These are phyloP conservation scores for Microdochium nivale DNA, from an alignment of 2,329 filamentous ascomycete genomes.

Conservation along the genomic window DNA sequence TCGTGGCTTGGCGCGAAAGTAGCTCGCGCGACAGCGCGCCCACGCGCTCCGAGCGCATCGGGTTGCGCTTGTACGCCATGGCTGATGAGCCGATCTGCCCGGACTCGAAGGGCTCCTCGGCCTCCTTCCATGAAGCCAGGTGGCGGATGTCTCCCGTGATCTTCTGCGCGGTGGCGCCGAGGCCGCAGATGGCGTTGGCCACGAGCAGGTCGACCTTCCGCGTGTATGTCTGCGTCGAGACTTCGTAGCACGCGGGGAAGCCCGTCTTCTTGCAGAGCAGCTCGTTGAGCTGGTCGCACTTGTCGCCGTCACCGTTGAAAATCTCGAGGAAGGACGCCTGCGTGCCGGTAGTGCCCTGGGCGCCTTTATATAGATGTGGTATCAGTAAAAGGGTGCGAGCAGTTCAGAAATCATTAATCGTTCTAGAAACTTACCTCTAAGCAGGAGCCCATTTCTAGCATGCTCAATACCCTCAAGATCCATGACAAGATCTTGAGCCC, in stretches of 20 bases:
- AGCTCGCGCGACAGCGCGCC: slow-evolving; percentile 22
- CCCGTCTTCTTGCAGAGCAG: slow-evolving; percentile 45
- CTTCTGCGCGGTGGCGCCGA: slow-evolving; percentile 70
- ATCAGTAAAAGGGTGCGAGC: slow-evolving; percentile 2
- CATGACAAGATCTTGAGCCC: slow-evolving; percentile 67
- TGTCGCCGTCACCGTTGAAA: slow-evolving; percentile 38
- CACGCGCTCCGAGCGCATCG: slow-evolving; percentile 32
- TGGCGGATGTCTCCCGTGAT: slow-evolving; percentile 70
- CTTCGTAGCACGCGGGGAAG: slow-evolving; percentile 38
- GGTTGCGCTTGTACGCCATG: slow-evolving; percentile 57
- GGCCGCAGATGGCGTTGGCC: slow-evolving; percentile 69
- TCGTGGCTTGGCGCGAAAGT: slow-evolving; percentile 26
- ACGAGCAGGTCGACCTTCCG: slow-evolving; percentile 76
- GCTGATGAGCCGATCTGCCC: slow-evolving; percentile 59
- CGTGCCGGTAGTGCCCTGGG: slow-evolving; percentile 56
- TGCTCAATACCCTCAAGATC: slow-evolving; percentile 68
- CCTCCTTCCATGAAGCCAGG: slow-evolving; percentile 68
- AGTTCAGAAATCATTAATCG: slow-evolving; percentile 21
- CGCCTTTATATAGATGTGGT: not conserved
- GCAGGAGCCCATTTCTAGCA: slow-evolving; percentile 58
- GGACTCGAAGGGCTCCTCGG: slow-evolving; percentile 68
- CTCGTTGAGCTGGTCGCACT: slow-evolving; percentile 45
- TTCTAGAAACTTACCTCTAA: slow-evolving; percentile 51
- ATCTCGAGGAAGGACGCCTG: slow-evolving; percentile 65
- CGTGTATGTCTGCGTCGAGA: slow-evolving; percentile 59